These are phyloP conservation scores for Coprinopsis marcescibilis DNA, from an alignment of 768 basidiomycete genomes.

Conservation along the genomic window DNA sequence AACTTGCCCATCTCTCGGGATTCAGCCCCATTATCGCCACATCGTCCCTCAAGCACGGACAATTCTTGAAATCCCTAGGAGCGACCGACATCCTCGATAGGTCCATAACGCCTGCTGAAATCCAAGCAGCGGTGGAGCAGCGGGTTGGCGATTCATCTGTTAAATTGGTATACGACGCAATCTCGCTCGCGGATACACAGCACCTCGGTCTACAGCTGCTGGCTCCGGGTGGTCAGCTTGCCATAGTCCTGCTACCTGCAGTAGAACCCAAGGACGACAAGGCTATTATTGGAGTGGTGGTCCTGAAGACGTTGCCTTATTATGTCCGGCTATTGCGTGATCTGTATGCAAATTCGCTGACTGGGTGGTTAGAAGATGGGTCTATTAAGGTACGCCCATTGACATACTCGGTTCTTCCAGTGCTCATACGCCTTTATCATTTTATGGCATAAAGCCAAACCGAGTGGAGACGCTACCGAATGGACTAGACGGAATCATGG, in stretches of 20 bases:
- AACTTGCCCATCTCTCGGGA: constrained; percentile 32
- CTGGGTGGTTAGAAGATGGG: constrained; percentile 26
- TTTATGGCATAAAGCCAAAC: constrained; percentile 35
- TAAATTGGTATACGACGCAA: constrained; percentile 22
- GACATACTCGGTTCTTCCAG: too few relatives aligned
- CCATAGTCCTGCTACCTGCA: constrained; percentile 26
- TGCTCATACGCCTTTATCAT: background rate
- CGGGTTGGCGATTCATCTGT: constrained; percentile 17
- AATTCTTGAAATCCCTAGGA: constrained; percentile 30
- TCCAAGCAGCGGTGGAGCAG: constrained; percentile 17
- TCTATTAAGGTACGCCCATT: constrained; percentile 29
- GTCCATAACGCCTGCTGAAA: constrained; percentile 9
- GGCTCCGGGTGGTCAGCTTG: constrained; percentile 30
- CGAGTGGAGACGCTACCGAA: constrained; percentile 33
- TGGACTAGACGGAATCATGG: constrained; percentile 39
- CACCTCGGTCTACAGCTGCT: constrained; percentile 21
- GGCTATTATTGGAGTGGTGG: constrained; percentile 15
- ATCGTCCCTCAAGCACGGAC: constrained; percentile 24
- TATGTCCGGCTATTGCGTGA: constrained; percentile 15
- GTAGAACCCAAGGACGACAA: constrained; percentile 12
- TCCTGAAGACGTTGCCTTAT: constrained; percentile 18
- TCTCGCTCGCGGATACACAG: constrained; percentile 20
- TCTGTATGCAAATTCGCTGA: constrained; percentile 20
- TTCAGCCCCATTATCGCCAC: constrained; percentile 38
- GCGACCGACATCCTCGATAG: constrained; percentile 36